These are phyloP conservation scores for Sphagnum magellanicum DNA, from an alignment of 228 moss, liverwort and hornwort genomes.

Conservation along the genomic window DNA sequence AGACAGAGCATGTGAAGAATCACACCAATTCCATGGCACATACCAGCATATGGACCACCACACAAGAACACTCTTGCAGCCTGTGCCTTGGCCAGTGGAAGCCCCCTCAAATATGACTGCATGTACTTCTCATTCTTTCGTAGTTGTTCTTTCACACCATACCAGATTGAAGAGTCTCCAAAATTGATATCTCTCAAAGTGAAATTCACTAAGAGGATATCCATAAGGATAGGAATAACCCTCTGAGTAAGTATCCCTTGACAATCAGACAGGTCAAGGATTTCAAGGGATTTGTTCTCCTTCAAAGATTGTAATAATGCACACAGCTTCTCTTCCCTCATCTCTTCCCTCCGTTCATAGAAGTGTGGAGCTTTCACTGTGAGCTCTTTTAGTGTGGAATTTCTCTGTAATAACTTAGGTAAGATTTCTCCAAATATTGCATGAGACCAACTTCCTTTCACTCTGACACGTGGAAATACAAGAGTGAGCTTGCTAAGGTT, in stretches of 20 bases:
- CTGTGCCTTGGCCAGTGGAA: not conserved
- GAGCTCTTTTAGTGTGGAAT: constrained; percentile 2
- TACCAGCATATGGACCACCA: constrained; percentile 4
- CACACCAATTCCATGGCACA: not conserved
- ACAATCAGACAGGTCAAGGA: not conserved
- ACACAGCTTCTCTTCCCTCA: not conserved
- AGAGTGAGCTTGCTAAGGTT: not conserved
- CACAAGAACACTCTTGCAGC: constrained; percentile 7
- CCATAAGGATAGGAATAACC: constrained; percentile 1
- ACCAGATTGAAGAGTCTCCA: not conserved
- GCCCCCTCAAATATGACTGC: not conserved
- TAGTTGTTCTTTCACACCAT: not conserved
- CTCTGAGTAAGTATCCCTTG: not conserved
- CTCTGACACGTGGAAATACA: not conserved
- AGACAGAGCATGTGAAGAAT: too few species aligned
- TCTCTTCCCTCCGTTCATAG: not conserved
- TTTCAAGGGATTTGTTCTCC: not conserved
- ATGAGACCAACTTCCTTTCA: too few species aligned
- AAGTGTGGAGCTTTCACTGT: not conserved
- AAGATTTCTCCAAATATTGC: too few species aligned
- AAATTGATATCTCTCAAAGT: not conserved
- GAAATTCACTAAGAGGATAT: not conserved
- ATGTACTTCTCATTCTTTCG: not conserved
- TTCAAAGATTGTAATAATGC: not conserved
- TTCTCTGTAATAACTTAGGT: not conserved